Evolutionary conservation across 2,329 filamentous ascomycete species (phyloP).

Genomic region (Botrytis fabae): DNA sequence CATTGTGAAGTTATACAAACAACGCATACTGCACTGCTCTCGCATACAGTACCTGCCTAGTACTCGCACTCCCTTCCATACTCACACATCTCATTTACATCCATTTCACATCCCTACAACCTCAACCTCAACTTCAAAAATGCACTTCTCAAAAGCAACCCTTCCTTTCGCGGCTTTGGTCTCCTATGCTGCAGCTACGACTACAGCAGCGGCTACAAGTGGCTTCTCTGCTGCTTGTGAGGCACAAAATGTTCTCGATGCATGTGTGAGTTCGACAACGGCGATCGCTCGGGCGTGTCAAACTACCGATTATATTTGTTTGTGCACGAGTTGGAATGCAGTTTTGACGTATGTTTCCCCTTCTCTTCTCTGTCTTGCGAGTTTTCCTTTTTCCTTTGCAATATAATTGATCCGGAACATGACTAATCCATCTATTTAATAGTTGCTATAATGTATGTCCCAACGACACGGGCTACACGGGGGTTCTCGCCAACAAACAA

Average conservation of each 20-base stretch:
- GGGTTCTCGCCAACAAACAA: constrained; percentile 26
- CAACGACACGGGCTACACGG: constrained; percentile 42
- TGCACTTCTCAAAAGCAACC: constrained; percentile 27
- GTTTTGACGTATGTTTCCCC: constrained; percentile 48
- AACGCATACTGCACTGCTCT: neutral
- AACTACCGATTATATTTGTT: constrained; percentile 47
- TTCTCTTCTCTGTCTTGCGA: neutral
- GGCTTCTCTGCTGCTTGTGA: constrained; percentile 35
- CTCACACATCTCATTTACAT: neutral
- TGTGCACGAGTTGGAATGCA: constrained; percentile 56
- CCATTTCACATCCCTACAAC: neutral
- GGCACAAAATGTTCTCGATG: constrained; percentile 44
- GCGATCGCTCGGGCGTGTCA: constrained; percentile 42
- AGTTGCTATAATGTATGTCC: constrained; percentile 67
- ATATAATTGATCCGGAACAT: neutral
- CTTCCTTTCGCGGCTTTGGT: constrained; percentile 36
- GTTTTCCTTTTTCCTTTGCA: neutral
- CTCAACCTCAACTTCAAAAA: constrained; percentile 14
- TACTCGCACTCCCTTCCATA: neutral
- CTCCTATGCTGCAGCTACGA: constrained; percentile 36
- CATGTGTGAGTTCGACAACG: constrained; percentile 43
- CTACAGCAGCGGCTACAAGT: constrained; percentile 13
- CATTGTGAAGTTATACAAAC: neutral
- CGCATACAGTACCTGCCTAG: neutral
- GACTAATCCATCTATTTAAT: neutral